Evolutionary conservation across 139 green algal genomes (phyloP), one percentile per base, ranked within the genome.

Genomic region (Tetratostichococcus sp.): DNA sequence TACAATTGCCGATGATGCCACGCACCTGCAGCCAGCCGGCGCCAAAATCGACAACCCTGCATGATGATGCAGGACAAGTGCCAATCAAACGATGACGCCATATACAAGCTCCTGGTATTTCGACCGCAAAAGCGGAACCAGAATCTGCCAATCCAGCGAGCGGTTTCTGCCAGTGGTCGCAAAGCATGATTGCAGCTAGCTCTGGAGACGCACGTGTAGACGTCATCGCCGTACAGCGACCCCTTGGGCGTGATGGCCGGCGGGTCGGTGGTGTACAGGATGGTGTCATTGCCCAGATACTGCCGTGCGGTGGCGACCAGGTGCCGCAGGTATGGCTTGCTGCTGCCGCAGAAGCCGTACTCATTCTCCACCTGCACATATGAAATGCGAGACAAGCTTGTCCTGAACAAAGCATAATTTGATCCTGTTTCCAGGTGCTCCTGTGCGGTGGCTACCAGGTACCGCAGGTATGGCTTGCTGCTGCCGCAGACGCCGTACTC

Each of bases 331-430:
- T 90, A 90, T 0, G 42, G 67, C 31, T 83, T 83, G 39, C 86
- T 73, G 14, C 59, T 25, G 4, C 83, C 80, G 65, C 82, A 82
- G 39, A 87, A 88, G 16, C 87, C 87, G 42, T 84, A 88, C 76
- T 92, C 87, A 67, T 92, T 92, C 42, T 92, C 87, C 17, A 92
- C 67, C 84, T 92, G 82, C 74, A 68, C 5, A 14, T 28, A 1
- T 4, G 43, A n/a, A n/a, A 17, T 17, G 39, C 39, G 11, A 50
- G 39, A 50, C 39, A 6, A 50, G 11, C 8, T 6, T 50, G 39
- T 50, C 39, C n/a, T n/a, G n/a, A n/a, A n/a, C n/a, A n/a, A n/a
- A n/a, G n/a, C n/a, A n/a, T n/a, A n/a, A n/a, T n/a, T n/a, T n/a
- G n/a, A n/a, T n/a, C n/a, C n/a, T n/a, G n/a, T n/a, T n/a, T n/a